Evolutionary conservation across 1,139 yeast species (phyloP), one percentile per base, ranked within the genome.

Genomic region (Pichia sp.): DNA sequence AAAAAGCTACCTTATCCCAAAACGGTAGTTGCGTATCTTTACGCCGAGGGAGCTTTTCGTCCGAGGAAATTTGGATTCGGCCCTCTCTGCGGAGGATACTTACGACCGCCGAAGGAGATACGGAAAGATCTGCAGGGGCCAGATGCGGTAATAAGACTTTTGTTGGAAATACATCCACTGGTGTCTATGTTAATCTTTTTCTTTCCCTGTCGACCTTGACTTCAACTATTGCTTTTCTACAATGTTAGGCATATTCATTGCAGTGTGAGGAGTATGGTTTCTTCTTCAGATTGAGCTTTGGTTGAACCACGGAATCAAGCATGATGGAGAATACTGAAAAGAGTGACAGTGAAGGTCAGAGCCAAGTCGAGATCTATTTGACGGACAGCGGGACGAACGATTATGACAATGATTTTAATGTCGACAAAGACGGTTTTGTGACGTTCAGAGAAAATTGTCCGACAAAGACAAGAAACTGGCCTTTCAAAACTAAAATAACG

Each of bases 401-500:
- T 17, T 31, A 45, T 33, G 55, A 54, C 45, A 30, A 38, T 2
- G 40, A 56, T 45, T 44, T 54, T 12, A 8, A 30, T 2, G 33
- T 55, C 2, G 53, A 58, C 30, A 54, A 52, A 1, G 45, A 58
- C n/a, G 50, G 49, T 1, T 29, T 56, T 7, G 33, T 59, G 2
- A 42, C 51, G 1, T 69, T 58, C 69, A 65, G 54, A 62, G 67
- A 60, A 20, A 59, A 60, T 10, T 62, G 69, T 17, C 56, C 60
- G 5, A n/a, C 6, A 5, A 51, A 33, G 10, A 38, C 54, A 44
- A 44, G 52, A 36, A 54, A 54, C 20, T 76, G 80, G 80, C 24
- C 70, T 0, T 40, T 59, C 3, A 50, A 46, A 4, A 73, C 70
- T 54, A 75, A 75, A 56, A 41, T 70, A 3, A n/a, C 50, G 1